Evolutionary conservation across 352 stramenopile species (phyloP).

Genomic region (Phytophthora aleatoria): DNA sequence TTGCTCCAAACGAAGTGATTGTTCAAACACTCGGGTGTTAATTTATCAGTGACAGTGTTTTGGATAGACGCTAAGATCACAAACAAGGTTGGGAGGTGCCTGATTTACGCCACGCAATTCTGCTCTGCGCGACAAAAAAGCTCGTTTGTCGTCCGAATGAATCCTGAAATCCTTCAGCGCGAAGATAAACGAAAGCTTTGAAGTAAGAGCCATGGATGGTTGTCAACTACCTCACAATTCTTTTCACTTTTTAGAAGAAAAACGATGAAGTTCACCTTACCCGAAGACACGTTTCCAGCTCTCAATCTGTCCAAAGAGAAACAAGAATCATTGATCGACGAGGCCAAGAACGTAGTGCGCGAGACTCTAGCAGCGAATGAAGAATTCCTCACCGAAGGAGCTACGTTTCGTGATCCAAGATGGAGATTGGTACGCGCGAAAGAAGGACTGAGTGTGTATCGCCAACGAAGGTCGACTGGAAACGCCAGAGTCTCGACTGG

Average conservation of each 20-base stretch:
- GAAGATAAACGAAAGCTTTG: constrained; percentile 17
- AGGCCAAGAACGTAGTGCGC: constrained; percentile 45
- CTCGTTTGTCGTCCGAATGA: neutral
- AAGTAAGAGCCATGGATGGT: constrained; percentile 3
- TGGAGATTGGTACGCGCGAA: constrained; percentile 50
- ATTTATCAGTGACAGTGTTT: neutral
- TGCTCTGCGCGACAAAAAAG: neutral
- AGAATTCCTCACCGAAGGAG: constrained; percentile 34
- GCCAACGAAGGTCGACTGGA: constrained; percentile 13
- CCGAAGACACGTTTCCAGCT: constrained; percentile 38
- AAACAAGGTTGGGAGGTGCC: neutral
- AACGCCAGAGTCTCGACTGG: neutral
- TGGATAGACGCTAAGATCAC: neutral
- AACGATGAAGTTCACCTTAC: constrained; percentile 54
- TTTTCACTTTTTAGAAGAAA: constrained; percentile 1
- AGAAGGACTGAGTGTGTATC: constrained; percentile 41
- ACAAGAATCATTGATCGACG: constrained; percentile 32
- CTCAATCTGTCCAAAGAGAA: constrained; percentile 35
- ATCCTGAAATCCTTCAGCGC: constrained; percentile 1
- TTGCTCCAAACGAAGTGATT: neutral
- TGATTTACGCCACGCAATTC: neutral
- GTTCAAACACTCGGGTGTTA: no score
- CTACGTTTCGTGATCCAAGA: constrained; percentile 28
- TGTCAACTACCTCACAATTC: constrained; percentile 11
- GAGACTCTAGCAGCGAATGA: constrained; percentile 50